Conservation (phyloP, 2,329 filamentous ascomycete genomes). For the Apiospora koreana region DNA sequence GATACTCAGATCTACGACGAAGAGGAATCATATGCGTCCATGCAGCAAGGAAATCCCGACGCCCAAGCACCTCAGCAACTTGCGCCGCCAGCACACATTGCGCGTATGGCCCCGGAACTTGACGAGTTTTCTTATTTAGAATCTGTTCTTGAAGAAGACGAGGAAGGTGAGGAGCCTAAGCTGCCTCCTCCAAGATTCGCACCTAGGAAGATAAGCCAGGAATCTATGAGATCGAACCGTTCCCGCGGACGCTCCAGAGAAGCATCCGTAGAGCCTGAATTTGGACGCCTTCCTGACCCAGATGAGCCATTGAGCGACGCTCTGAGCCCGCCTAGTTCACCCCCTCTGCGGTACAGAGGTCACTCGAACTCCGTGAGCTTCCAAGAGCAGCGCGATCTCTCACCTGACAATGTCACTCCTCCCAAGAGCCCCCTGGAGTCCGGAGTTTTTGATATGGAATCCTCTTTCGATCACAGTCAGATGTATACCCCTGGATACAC, state of each 20-base stretch:
- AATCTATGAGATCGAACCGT: constrained; percentile 21
- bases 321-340: constrained; percentile 51
- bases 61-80: constrained; percentile 8
- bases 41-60: not conserved
- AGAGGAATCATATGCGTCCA: not conserved
- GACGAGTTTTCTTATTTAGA: constrained; percentile 32
- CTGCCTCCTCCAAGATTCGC: constrained; percentile 28
- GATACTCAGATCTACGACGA: not conserved
- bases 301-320: constrained; percentile 35
- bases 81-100: constrained; percentile 16
- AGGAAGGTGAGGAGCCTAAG: constrained; percentile 24
- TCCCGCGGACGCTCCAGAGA: not conserved
- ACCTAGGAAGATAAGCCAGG: constrained; percentile 25
- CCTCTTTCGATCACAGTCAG: constrained; percentile 36
- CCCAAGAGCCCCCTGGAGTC: constrained; percentile 45
- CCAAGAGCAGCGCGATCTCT: constrained; percentile 9
- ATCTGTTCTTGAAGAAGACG: constrained; percentile 29
- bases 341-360: constrained; percentile 40
- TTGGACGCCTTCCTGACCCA: constrained; percentile 34
- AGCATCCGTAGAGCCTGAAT: constrained; percentile 45
- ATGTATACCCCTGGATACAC: constrained; percentile 34
- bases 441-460: constrained; percentile 49
- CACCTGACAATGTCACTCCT: constrained; percentile 39
- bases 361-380: constrained; percentile 13
- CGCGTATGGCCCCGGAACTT: constrained; percentile 22